Evolutionary conservation across 2,329 filamentous ascomycete species (phyloP).

Genomic region (Seiridium cupressi): DNA sequence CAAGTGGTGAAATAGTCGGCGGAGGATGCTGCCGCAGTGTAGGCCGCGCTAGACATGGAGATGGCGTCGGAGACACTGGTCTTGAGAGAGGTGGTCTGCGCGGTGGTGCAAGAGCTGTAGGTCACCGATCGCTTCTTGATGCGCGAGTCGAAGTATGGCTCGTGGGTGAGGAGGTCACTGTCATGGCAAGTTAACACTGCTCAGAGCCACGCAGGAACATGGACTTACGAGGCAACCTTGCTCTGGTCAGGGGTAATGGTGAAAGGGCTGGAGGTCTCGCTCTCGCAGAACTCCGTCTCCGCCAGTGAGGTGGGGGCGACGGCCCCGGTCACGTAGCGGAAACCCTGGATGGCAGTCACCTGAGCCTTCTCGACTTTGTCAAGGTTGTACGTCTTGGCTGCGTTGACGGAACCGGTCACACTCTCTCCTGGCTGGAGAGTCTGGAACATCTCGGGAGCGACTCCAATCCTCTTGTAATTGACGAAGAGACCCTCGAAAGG

Average conservation of each 20-base stretch:
- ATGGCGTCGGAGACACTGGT: conserved; percentile 4
- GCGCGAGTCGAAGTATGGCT: background rate
- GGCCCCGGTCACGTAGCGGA: conserved; percentile 1
- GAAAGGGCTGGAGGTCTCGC: background rate
- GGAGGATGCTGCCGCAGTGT: background rate
- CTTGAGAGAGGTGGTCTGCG: background rate
- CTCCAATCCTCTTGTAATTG: conserved; percentile 5
- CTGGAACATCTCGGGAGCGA: conserved; percentile 5
- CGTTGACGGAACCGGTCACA: conserved; percentile 1
- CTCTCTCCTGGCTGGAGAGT: conserved; percentile 7
- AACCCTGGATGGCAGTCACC: conserved; percentile 3
- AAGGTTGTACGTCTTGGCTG: conserved; percentile 9
- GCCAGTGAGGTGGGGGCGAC: background rate
- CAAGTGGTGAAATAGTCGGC: conserved; percentile 6
- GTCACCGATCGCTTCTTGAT: background rate
- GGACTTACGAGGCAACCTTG: background rate
- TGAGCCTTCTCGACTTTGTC: conserved; percentile 4
- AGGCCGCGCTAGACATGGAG: background rate
- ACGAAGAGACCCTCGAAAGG: conserved; percentile 6
- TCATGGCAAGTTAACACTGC: background rate
- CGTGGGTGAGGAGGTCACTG: background rate
- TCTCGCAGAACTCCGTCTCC: conserved; percentile 5
- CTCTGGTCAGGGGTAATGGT: conserved; percentile 2
- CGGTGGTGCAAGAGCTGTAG: conserved; percentile 5
- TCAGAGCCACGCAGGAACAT: background rate